A percentile compares a stretch with the other conserved stretches of the same genome.
Conservation (phyloP, 441 rosid species). For the Cnidoscolus chayamansa region DNA sequence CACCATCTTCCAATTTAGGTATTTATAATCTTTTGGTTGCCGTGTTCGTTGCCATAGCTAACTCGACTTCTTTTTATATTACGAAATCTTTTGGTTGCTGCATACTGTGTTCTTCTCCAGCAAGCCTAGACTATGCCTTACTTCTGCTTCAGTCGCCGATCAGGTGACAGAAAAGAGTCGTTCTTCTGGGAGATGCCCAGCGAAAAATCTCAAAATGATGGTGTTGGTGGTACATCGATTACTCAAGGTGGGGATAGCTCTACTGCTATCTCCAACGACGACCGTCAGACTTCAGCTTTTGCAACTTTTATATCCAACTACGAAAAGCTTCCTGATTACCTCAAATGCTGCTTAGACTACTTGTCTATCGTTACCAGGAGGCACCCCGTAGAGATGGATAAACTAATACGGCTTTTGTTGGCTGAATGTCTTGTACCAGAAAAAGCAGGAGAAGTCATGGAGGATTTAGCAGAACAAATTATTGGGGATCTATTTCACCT, state of each 20-base stretch:
- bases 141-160: background rate
- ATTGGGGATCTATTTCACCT: slow-evolving; percentile 7
- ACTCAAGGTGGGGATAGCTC: background rate
- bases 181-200: background rate
- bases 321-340: slow-evolving; percentile 12
- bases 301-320: background rate
- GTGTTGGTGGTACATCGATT: background rate
- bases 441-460: slow-evolving; percentile 17
- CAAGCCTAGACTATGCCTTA: too few species aligned
- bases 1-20: too few species aligned
- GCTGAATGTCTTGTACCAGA: slow-evolving; percentile 12
- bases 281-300: background rate
- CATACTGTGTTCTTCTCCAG: too few species aligned
- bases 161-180: background rate
- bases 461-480: slow-evolving; percentile 8
- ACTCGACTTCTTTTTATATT: too few species aligned
- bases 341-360: slow-evolving; percentile 20
- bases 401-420: slow-evolving; percentile 18
- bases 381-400: background rate
- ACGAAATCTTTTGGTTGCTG: too few species aligned
- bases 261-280: background rate
- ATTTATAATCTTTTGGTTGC: background rate
- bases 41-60: too few species aligned
- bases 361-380: background rate
- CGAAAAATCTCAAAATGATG: slow-evolving; percentile 4